phyloP scores from a whole-genome alignment of 169 alveolate species.

The Eimeria necatrix region DNA sequence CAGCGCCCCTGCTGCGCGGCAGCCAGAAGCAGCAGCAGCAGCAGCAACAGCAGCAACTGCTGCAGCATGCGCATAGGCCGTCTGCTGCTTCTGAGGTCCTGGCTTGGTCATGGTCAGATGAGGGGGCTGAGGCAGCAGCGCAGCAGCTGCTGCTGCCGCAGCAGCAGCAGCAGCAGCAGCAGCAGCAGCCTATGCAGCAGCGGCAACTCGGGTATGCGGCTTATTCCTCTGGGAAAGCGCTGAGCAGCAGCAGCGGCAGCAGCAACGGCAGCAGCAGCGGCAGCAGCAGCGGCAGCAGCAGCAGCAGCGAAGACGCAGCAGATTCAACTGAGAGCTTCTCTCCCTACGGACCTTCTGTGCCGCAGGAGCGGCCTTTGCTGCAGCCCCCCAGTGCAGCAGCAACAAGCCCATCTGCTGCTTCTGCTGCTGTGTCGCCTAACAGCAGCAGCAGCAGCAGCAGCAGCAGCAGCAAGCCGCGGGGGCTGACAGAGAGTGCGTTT shows the following conservation, averaged over 20 bases:
- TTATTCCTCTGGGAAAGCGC: neutral
- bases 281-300: slow-evolving; percentile 53
- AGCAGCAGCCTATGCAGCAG: slow-evolving; percentile 22
- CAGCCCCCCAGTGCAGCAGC: slow-evolving; percentile 23
- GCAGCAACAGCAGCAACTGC: slow-evolving; percentile 42
- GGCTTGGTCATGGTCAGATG: slow-evolving; percentile 65
- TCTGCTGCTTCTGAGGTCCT: slow-evolving; percentile 45
- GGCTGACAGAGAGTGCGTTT: neutral
- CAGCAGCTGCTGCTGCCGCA: slow-evolving; percentile 72
- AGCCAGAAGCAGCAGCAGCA: slow-evolving; percentile 65
- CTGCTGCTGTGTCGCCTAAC: neutral
- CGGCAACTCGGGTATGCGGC: neutral
- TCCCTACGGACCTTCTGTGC: neutral
- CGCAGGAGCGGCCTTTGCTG: neutral
- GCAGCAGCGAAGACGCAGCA: slow-evolving; percentile 34
- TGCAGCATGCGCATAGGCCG: slow-evolving; percentile 44
- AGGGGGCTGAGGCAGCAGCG: slow-evolving; percentile 53
- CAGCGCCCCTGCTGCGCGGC: slow-evolving; percentile 18
- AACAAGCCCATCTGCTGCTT: slow-evolving; percentile 28
- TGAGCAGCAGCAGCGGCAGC: neutral
- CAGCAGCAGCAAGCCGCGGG: slow-evolving; percentile 39
- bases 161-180: slow-evolving; percentile 66
- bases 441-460: slow-evolving; percentile 63
- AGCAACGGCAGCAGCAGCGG: neutral
- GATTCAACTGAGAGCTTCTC: neutral